Evolutionary conservation across 345 rosid genomes (phyloP).

Genomic region (Murraya paniculata): DNA sequence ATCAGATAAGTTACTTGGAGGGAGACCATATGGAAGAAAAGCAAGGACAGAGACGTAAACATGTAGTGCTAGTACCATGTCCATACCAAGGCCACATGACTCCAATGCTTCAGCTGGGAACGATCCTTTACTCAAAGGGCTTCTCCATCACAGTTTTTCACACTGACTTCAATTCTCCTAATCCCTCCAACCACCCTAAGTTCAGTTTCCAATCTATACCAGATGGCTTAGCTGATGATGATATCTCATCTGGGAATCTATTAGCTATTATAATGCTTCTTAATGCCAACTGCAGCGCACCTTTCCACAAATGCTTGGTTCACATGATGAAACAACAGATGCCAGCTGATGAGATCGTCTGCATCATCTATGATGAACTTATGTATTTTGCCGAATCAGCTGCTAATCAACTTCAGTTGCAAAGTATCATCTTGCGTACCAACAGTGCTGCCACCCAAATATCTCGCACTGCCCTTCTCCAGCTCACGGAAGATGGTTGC

Average conservation of each 20-base stretch:
- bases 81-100: slow-evolving; percentile 72
- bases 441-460: slow-evolving; percentile 20
- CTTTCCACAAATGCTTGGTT: slow-evolving; percentile 29
- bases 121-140: slow-evolving; percentile 50
- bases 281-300: slow-evolving; percentile 30
- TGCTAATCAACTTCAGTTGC: slow-evolving; percentile 37
- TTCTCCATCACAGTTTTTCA: slow-evolving; percentile 58
- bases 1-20: not conserved
- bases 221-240: slow-evolving; percentile 28
- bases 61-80: slow-evolving; percentile 47
- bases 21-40: not conserved
- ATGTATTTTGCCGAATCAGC: slow-evolving; percentile 39
- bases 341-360: slow-evolving; percentile 15
- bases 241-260: slow-evolving; percentile 14
- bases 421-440: slow-evolving; percentile 38
- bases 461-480: not conserved
- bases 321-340: slow-evolving; percentile 11
- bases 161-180: slow-evolving; percentile 39
- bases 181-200: slow-evolving; percentile 32
- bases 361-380: slow-evolving; percentile 50
- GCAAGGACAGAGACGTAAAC: not conserved
- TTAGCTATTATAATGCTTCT: slow-evolving; percentile 21
- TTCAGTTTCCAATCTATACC: slow-evolving; percentile 24
- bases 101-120: slow-evolving; percentile 70
- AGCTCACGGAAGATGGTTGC: slow-evolving; percentile 20